Base-by-base conservation (phyloP, 768 basidiomycete genomes). In the Candolleomyces efflorescens region DNA sequence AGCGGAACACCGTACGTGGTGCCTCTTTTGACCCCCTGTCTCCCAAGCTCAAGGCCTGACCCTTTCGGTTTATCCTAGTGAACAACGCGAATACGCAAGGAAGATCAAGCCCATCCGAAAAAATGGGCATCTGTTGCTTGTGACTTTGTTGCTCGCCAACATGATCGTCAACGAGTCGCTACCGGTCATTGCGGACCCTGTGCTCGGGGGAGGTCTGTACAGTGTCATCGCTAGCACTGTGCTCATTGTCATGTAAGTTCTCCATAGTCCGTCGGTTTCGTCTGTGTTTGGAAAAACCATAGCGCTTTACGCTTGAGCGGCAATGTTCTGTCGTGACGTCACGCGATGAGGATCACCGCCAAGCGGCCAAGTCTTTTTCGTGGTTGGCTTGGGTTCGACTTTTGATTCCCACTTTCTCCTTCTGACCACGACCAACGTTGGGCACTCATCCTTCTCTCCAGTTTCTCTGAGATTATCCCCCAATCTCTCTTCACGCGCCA, bases 151-250 rank as follows among this genome's bases (percentile, higher is more conserved):
- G 10, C 74, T 94, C 27, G 86, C 89, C 36, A 94, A 95, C 71
- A 94, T 95, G 93, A 90, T 94, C 56, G 87, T 89, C 65, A 94
- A 94, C 68, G 92, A 94, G 73, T 79, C 89, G 0, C 82, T 94
- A 4, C 93, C 94, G 37, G 81, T 94, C 61, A 91, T 95, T 59
- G 79, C 88, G 11, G 89, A 91, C 67, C 82, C 83, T 3, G 77
- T 93, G 38, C 79, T 96, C 2, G 91, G 91, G 23, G 90, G 91
- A 15, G 90, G 91, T 13, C 74, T 86, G 13, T 83, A 79, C 65
- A 86, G 89, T 54, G 91, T 94, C 58, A 79, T 91, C 58, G 85
- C 87, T 57, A 90, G 88, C 65, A 94, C 92, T 0, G 85, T 87
- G 26, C 78, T 94, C 55, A 91, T 94, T 64, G 90, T 94, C 59